Percentiles rank a stretch among this genome's conserved stretches.
Conservation (phyloP, 257 asterid genomes). For the Plantago major region DNA sequence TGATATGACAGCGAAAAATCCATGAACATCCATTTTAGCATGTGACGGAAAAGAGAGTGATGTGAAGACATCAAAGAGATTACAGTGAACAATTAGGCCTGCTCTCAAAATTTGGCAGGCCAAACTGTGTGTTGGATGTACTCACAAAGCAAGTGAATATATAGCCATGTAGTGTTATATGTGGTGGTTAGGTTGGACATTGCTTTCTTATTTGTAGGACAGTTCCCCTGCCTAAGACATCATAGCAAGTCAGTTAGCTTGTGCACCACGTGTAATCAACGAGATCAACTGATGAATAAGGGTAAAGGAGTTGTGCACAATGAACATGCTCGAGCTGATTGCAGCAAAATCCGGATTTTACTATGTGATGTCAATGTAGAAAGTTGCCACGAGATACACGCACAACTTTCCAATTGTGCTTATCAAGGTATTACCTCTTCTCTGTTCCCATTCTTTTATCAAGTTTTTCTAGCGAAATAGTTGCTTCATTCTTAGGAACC, state of each 20-base stretch:
- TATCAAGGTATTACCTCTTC: slow-evolving; percentile 43
- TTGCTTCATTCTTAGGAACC: not conserved
- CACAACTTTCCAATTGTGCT: slow-evolving; percentile 47
- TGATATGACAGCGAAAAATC: not conserved
- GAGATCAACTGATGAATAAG: slow-evolving; percentile 17
- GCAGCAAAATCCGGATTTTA: slow-evolving; percentile 41
- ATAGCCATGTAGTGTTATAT: slow-evolving; percentile 7
- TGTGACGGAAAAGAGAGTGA: not conserved
- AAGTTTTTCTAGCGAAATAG: not conserved
- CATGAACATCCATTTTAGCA: not conserved
- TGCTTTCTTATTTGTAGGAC: not conserved
- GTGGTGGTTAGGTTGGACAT: slow-evolving; percentile 21
- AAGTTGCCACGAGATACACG: slow-evolving; percentile 43
- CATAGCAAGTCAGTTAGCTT: not conserved
- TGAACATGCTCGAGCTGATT: slow-evolving; percentile 13
- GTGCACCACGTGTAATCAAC: slow-evolving; percentile 8
- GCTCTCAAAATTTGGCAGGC: slow-evolving; percentile 34
- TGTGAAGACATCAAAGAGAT: too few relatives aligned
- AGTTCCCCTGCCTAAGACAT: slow-evolving; percentile 21
- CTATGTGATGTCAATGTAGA: slow-evolving; percentile 45
- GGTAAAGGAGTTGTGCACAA: slow-evolving; percentile 18
- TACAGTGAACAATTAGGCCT: slow-evolving; percentile 25
- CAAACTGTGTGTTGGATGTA: slow-evolving; percentile 31
- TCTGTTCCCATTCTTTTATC: not conserved
- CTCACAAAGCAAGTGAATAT: not conserved